Base-by-base conservation (phyloP, 2,329 filamentous ascomycete species). In the Fusarium sp. region DNA sequence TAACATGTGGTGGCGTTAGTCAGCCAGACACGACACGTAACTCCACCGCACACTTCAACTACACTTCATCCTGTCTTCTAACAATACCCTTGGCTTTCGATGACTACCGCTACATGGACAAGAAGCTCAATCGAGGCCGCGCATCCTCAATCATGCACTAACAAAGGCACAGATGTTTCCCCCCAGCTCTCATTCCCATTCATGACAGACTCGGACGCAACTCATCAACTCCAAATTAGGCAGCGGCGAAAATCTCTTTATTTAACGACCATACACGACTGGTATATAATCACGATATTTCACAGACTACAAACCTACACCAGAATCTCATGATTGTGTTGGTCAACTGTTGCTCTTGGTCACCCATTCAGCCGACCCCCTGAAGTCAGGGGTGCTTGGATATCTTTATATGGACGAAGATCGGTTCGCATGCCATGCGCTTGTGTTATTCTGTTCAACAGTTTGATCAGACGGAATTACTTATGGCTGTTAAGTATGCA, bases 1-100 rank as follows among this genome's bases (percentile, higher is more conserved):
- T 70, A 57, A 72, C 32, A 56, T 70, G 59, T 43, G 64, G 64
- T 43, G 63, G 68, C 16, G 37, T 75, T 75, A 75, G 70, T 76
- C 50, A 74, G 64, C 64, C 43, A 35, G 60, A 60, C 56, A 66
- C 18, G 59, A 74, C 61, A 60, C 64, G 19, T 25, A 57, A 58
- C 43, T 64, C 64, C 60, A 74, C 60, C 40, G 47, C 64, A 60
- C 60, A 69, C 57, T 74, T 72, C 60, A 61, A 76, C 71, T 63
- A 67, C 71, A 73, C 64, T 54, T 50, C 64, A 67, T 68, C 33
- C 33, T 54, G 30, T 6, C 64, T 68, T 43, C 64, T 56, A 52
- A 35, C 25, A 62, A 32, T n/a, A 9, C 21, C 21, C n/a, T 42
- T 18, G 15, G 42, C 42, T 44, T 30, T 28, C 23, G 16, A 52